Conservation (phyloP, 1,139 yeast species). For the Blastobotrys ciferrii region DNA sequence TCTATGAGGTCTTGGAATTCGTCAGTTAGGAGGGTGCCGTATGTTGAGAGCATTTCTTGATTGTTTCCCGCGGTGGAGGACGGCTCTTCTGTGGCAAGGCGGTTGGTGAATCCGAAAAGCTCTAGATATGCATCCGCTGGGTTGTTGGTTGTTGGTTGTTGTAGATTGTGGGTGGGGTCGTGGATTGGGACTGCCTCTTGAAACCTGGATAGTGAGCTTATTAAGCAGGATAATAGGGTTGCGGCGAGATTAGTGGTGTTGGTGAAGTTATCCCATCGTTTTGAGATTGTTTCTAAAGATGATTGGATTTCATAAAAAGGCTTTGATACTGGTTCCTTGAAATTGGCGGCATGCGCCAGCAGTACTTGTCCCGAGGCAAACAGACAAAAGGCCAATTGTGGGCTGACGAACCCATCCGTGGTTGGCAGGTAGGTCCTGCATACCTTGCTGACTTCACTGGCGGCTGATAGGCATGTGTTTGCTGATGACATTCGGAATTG, state of each 20-base stretch:
- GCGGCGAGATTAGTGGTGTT: neutral
- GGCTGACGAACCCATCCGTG: slow-evolving; percentile 16
- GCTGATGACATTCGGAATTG: slow-evolving; percentile 15
- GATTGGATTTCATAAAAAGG: slow-evolving; percentile 20
- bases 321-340: slow-evolving; percentile 15
- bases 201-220: neutral
- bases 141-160: neutral
- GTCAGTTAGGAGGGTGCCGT: neutral
- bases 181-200: too few relatives aligned
- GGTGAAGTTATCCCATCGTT: neutral
- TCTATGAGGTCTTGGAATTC: neutral
- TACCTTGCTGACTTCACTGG: slow-evolving; percentile 24
- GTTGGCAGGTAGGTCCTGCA: slow-evolving; percentile 17
- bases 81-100: neutral
- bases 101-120: neutral
- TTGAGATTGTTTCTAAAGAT: neutral
- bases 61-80: neutral
- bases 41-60: neutral
- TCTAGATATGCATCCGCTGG: neutral
- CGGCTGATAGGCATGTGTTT: slow-evolving; percentile 23
- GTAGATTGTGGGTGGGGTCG: neutral
- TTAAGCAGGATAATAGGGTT: neutral
- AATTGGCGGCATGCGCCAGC: slow-evolving; percentile 23
- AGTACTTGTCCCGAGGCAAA: slow-evolving; percentile 27
- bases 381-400: slow-evolving; percentile 27